Conservation (phyloP, 352 stramenopile species). For the Phytopythium kandeliae region DNA sequence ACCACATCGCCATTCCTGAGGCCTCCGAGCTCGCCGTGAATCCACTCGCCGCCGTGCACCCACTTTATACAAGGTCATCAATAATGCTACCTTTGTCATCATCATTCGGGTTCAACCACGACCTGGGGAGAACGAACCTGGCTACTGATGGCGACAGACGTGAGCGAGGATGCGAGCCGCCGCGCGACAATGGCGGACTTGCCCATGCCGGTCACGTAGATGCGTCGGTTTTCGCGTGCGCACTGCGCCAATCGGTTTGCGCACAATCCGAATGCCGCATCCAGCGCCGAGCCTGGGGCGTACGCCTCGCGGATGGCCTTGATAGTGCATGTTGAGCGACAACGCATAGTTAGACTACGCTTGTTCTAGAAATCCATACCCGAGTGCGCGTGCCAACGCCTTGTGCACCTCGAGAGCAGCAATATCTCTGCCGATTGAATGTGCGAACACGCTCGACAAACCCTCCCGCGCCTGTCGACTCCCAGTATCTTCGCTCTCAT, state of each 20-base stretch:
- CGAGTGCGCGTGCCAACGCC: not conserved
- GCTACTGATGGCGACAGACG: slow-evolving; percentile 67
- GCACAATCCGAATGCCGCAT: slow-evolving; percentile 21
- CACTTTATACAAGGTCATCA: slow-evolving; percentile 23
- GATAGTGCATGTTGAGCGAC: not conserved
- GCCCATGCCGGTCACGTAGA: slow-evolving; percentile 75
- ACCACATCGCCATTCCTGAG: slow-evolving; percentile 57
- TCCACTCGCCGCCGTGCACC: slow-evolving; percentile 76
- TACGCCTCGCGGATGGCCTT: slow-evolving; percentile 41
- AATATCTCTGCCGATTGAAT: slow-evolving; percentile 24
- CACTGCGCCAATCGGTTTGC: slow-evolving; percentile 37
- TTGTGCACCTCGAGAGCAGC: slow-evolving; percentile 19
- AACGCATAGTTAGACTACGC: not conserved
- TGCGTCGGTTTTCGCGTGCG: slow-evolving; percentile 27
- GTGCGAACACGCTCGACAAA: slow-evolving; percentile 8
- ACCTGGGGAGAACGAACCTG: slow-evolving; percentile 31
- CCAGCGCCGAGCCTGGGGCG: slow-evolving; percentile 14
- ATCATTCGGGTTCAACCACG: too few relatives aligned
- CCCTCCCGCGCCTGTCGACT: not conserved
- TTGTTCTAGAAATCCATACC: not conserved
- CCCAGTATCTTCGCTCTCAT: not conserved
- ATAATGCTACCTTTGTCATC: too few relatives aligned
- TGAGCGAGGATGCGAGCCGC: slow-evolving; percentile 60
- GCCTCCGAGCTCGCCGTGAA: slow-evolving; percentile 72
- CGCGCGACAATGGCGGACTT: slow-evolving; percentile 76